Base-by-base conservation (phyloP, 2,329 filamentous ascomycete species). In the Endoconidiophora polonica region DNA sequence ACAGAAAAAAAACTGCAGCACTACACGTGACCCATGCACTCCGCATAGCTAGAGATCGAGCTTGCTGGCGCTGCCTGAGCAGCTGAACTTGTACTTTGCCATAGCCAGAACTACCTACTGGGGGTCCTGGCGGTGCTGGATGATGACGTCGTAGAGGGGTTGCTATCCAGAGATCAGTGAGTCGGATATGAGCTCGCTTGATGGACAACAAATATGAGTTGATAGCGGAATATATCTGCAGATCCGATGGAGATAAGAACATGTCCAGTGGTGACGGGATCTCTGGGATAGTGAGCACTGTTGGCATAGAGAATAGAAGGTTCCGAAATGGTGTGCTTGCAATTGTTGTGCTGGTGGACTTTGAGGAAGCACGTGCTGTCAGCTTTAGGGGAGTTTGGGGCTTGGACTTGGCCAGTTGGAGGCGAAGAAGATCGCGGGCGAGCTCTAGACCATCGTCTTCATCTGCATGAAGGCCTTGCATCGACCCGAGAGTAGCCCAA, bases 1-100 rank as follows among this genome's bases (percentile, higher is more conserved):
- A 86, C 3, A 96, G 70, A 57, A 96, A 83, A 65, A 94, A 95
- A 3, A 94, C 76, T 1, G 86, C 82, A 2, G 87, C 84, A 59
- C 84, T 87, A 57, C 83, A 82, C 0, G 86, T 93, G 0, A 87
- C 90, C 91, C 91, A 98, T 1, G 90, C 76, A 55, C 79, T 82
- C 14, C 91, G 78, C 72, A 94, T 83, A 0, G 76, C 73, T 33
- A 72, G 70, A 3, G 75, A 72, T 16, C 90, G 74, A 14, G 67
- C 61, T 23, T 77, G 76, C 56, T 79, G 76, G 46, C 83, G 74
- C 56, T 75, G 66, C 24, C 86, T 75, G 9, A 83, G 72, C 20
- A 74, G 66, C 23, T 67, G 68, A 14, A 85, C 72, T 54, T 76
- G 74, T 16, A 72, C 70, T 52, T 76, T 71, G 1, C 81, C 80